A percentile compares a stretch with the other conserved stretches of the same genome.
Evolutionary conservation across 441 rosid species (phyloP).

Genomic region (Euphorbia schlechtendalii): DNA sequence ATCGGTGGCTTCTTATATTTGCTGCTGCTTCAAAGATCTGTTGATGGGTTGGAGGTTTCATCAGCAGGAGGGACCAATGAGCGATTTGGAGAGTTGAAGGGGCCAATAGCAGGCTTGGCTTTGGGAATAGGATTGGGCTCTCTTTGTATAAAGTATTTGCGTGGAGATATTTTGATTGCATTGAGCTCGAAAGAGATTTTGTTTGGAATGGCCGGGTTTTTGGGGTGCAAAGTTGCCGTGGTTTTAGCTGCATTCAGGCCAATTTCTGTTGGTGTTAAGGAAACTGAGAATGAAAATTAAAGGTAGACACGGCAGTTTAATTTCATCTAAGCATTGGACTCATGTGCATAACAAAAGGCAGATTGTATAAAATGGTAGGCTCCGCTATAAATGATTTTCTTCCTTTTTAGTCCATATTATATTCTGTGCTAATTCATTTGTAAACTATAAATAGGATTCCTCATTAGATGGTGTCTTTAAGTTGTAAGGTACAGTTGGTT

Average conservation of each 20-base stretch:
- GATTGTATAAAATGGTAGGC: too few species aligned
- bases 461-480: too few species aligned
- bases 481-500: too few species aligned
- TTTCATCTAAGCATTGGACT: too few species aligned
- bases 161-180: conserved; percentile 26
- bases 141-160: conserved; percentile 33
- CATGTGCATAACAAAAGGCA: not conserved
- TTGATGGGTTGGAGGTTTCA: conserved; percentile 51
- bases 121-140: conserved; percentile 40
- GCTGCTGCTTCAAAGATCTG: conserved; percentile 62
- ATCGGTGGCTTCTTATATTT: conserved; percentile 57
- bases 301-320: too few species aligned
- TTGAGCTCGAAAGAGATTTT: conserved; percentile 56
- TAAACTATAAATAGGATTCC: too few species aligned
- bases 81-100: conserved; percentile 28
- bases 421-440: too few species aligned
- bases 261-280: conserved; percentile 23
- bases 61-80: conserved; percentile 19
- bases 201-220: conserved; percentile 71
- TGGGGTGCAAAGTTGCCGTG: conserved; percentile 75
- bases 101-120: conserved; percentile 41
- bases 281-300: conserved; percentile 25
- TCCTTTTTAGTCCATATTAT: too few species aligned
- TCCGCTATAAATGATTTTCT: too few species aligned
- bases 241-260: conserved; percentile 77